Conservation (phyloP, 2,329 filamentous ascomycete genomes). For the Chrysoporthe puriensis region DNA sequence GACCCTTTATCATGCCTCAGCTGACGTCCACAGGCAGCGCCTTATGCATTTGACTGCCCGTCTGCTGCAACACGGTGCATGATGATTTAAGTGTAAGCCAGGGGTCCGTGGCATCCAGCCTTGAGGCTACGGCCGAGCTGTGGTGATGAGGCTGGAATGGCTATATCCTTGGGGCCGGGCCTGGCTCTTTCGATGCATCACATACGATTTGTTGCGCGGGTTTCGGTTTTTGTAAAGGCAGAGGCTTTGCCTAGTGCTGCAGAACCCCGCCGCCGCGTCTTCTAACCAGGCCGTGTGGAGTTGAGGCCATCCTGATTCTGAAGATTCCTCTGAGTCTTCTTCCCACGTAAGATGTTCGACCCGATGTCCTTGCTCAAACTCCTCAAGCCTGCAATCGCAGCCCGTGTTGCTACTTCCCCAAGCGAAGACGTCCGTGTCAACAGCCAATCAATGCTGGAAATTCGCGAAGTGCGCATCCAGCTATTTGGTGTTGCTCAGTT, state of each 20-base stretch:
- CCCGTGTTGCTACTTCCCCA: not conserved
- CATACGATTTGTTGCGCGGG: not conserved
- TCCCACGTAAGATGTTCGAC: not conserved
- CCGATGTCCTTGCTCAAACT: not conserved
- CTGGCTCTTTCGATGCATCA: not conserved
- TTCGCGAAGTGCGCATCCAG: not conserved
- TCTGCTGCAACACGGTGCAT: not conserved
- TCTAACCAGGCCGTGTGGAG: not conserved
- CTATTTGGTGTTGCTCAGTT: not conserved
- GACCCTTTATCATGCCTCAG: not conserved
- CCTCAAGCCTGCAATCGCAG: not conserved
- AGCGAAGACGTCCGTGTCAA: not conserved
- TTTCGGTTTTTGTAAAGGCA: no score
- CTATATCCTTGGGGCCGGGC: not conserved
- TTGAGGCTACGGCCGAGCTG: not conserved
- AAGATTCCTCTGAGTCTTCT: not conserved
- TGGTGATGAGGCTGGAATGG: not conserved
- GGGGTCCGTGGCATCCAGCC: not conserved
- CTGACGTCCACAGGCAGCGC: not conserved
- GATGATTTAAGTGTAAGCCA: no score
- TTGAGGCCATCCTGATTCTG: not conserved
- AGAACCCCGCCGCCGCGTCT: not conserved
- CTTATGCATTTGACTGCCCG: not conserved
- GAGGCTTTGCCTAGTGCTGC: no score
- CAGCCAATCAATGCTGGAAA: not conserved